These are phyloP conservation scores for Pythium scleroteichum DNA, from an alignment of 352 stramenopile species.

Conservation along the genomic window DNA sequence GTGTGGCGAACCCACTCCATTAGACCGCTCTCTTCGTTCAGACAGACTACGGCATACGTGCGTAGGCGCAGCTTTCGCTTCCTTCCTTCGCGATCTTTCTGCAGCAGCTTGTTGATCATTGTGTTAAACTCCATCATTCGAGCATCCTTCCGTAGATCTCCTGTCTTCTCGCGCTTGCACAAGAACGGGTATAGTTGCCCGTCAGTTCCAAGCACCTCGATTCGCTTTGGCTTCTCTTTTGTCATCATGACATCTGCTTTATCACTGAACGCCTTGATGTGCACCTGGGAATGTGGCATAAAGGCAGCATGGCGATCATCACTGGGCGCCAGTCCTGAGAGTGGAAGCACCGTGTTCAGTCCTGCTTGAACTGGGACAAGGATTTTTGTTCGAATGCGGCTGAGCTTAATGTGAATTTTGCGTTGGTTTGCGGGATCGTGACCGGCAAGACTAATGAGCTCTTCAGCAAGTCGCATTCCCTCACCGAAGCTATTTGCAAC, in stretches of 20 bases:
- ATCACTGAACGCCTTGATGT: constrained; percentile 89
- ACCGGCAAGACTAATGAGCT: constrained; percentile 93
- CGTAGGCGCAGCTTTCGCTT: constrained; percentile 94
- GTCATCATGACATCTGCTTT: constrained; percentile 96
- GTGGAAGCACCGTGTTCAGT: constrained; percentile 70
- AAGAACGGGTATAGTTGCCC: constrained; percentile 89
- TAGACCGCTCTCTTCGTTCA: constrained; percentile 99
- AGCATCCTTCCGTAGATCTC: constrained; percentile 99
- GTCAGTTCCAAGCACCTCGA: constrained; percentile 87
- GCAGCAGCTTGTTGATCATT: constrained; percentile 99
- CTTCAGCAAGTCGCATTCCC: constrained; percentile 90
- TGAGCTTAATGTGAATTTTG: constrained; percentile 83
- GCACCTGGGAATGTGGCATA: constrained; percentile 66
- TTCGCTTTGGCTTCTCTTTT: constrained; percentile 99
- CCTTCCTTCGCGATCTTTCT: constrained; percentile 85
- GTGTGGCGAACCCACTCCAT: constrained; percentile 99
- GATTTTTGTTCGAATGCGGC: constrained; percentile 66
- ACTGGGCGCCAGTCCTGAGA: constrained; percentile 55
- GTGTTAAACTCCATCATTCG: constrained; percentile 99
- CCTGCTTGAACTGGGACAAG: constrained; percentile 80
- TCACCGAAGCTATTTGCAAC: constrained; percentile 85
- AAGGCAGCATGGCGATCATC: constrained; percentile 63
- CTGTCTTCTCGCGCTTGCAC: constrained; percentile 97
- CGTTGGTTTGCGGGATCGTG: constrained; percentile 79
- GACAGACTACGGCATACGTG: constrained; percentile 98